Conservation (phyloP, 2,329 filamentous ascomycete genomes). For the Diaporthe nobilis region DNA sequence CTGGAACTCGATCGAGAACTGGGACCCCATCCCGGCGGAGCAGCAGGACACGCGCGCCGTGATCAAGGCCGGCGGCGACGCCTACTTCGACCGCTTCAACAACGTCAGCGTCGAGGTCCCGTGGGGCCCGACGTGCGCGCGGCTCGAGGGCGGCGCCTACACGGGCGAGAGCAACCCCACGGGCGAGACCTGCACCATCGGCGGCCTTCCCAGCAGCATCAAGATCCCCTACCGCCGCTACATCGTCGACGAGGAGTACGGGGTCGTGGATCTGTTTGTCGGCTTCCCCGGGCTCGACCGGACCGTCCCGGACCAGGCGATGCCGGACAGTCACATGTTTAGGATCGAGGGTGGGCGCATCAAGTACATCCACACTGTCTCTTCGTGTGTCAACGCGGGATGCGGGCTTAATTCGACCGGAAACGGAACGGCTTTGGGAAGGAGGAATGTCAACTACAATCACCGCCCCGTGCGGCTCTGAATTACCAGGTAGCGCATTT, state of each 20-base stretch:
- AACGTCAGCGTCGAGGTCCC: conserved; percentile 48
- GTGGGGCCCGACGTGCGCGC: conserved; percentile 46
- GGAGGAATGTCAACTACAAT: neutral
- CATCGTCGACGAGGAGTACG: conserved; percentile 50
- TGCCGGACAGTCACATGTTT: conserved; percentile 50
- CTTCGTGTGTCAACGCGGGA: conserved; percentile 45
- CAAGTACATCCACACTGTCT: conserved; percentile 48
- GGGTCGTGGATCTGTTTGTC: conserved; percentile 48
- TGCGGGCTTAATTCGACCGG: conserved; percentile 43
- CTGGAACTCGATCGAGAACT: conserved; percentile 51
- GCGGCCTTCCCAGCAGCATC: conserved; percentile 47
- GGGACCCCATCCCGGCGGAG: conserved; percentile 50
- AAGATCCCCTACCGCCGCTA: conserved; percentile 47
- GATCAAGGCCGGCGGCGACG: conserved; percentile 52
- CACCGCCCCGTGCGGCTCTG: neutral
- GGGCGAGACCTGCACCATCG: conserved; percentile 45
- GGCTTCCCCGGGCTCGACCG: conserved; percentile 47
- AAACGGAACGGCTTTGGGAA: neutral
- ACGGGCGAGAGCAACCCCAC: conserved; percentile 43
- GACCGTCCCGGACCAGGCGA: conserved; percentile 35
- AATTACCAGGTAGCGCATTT: too few relatives aligned
- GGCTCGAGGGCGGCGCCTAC: conserved; percentile 48
- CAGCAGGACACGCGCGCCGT: conserved; percentile 49
- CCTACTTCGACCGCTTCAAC: conserved; percentile 49
- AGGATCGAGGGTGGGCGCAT: conserved; percentile 48